Conservation (phyloP, 164 flowering plant genomes). For the Magnolia changhungtana region DNA sequence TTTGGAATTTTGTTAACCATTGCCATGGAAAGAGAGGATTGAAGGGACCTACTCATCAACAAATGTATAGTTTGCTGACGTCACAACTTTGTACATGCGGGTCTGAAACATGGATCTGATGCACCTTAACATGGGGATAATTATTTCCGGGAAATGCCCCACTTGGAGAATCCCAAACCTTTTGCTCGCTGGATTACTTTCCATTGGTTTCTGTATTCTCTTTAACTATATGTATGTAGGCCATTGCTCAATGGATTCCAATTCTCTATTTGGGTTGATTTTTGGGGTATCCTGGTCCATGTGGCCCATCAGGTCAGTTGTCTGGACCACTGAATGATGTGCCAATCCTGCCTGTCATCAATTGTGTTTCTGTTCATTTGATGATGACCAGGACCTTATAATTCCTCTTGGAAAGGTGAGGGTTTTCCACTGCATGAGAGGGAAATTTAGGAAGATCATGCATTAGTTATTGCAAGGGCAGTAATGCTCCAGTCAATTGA, state of each 20-base stretch:
- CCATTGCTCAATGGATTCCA: not conserved
- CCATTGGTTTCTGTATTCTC: not conserved
- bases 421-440: not conserved
- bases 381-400: not conserved
- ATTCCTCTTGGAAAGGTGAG: not conserved
- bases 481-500: too few relatives aligned
- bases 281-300: not conserved
- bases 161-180: too few relatives aligned
- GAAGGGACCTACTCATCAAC: not conserved
- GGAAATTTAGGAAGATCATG: not conserved
- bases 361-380: not conserved
- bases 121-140: not conserved
- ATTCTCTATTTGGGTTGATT: not conserved
- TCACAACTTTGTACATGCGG: not conserved
- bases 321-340: not conserved
- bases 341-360: not conserved
- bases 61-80: not conserved
- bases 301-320: not conserved
- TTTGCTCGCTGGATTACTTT: too few relatives aligned
- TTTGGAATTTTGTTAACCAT: not conserved
- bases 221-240: not conserved
- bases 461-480: not conserved
- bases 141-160: not conserved
- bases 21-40: not conserved
- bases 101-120: not conserved